Percentiles rank a stretch among this genome's conserved stretches.
These are phyloP conservation scores for Tolypocladium pustulatum DNA, from an alignment of 2,329 filamentous ascomycete genomes.

Conservation along the genomic window DNA sequence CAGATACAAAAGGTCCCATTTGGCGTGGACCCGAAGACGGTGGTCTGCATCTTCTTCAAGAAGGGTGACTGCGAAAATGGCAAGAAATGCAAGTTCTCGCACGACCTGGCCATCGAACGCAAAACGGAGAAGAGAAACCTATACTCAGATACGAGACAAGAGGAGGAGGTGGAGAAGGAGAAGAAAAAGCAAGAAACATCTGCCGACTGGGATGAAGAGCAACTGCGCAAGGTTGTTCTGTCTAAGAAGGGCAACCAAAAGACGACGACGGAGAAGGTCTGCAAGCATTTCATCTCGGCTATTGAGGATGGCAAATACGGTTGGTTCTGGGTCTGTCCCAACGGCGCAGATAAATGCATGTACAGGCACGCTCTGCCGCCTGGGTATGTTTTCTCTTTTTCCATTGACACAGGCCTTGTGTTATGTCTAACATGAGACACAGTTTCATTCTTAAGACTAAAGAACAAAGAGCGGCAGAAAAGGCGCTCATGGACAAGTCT, in stretches of 20 bases:
- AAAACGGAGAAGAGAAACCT: constrained; percentile 88
- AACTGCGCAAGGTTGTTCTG: constrained; percentile 78
- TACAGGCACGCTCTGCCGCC: constrained; percentile 93
- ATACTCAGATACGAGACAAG: constrained; percentile 73
- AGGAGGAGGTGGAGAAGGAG: constrained; percentile 57
- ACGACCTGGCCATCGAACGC: constrained; percentile 79
- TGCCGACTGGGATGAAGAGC: constrained; percentile 96
- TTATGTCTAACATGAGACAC: constrained; percentile 13
- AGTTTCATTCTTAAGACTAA: constrained; percentile 97
- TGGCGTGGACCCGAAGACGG: constrained; percentile 94
- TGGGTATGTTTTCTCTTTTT: constrained; percentile 53
- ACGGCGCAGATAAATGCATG: constrained; percentile 96
- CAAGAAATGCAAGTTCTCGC: constrained; percentile 95
- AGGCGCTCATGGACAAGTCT: constrained; percentile 90
- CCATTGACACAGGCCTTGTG: not conserved
- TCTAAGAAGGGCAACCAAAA: constrained; percentile 97
- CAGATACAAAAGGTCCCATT: constrained; percentile 98
- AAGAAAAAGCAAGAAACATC: constrained; percentile 86
- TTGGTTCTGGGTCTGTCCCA: constrained; percentile 98
- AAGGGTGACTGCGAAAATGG: constrained; percentile 97
- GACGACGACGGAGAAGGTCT: constrained; percentile 95
- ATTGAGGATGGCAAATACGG: constrained; percentile 98
- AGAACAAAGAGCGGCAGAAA: constrained; percentile 90
- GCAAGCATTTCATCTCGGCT: constrained; percentile 95
- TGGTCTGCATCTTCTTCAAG: constrained; percentile 93